Evolutionary conservation across 1,284 basidiomycete genomes (phyloP), one percentile per base, ranked within the genome.

Genomic region (Rhodotorula sp.): DNA sequence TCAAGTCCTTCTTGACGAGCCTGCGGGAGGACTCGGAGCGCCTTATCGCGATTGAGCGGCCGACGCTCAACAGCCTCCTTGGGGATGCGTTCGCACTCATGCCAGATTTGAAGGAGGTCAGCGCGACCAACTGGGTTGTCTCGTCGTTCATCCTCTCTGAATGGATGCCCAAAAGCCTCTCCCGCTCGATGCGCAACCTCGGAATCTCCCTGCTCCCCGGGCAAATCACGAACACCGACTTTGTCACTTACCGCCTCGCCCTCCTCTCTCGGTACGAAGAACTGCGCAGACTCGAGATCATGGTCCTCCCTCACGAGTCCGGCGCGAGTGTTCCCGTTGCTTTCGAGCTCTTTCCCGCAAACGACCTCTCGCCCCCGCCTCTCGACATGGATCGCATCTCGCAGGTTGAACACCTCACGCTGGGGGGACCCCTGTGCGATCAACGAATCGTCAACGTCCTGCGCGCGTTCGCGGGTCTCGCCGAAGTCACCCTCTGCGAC

Each of bases 311-410:
- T 2, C 64, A 51, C 58, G 68, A 70, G 40, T 47, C 61, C 20
- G 51, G 48, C 4, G 56, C 64, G 22, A 44, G 34, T 28, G 28
- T 28, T 2, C 55, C 68, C 9, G 53, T 44, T 31, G 53, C 53
- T 9, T 64, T 70, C 62, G 68, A 70, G 24, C 61, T 70, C 9
- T 70, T 70, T 15, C 68, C 68, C 2, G 65, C 68, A 1, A n/a
- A 28, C 24, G 59, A n/a, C 16, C 52, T 37, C 59, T 4, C 53
- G 2, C 61, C 64, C 9, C 47, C 55, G 1, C n/a, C 58, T 9
- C 60, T 69, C 57, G 68, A 69, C 52, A 65, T 62, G 52, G 26
- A 31, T 11, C 68, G 47, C 37, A 53, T 70, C 47, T 26, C 30
- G 2, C 61, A 66, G 10, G 18, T 70, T 48, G 28, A 53, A 30